Percentiles rank a stretch among this genome's conserved stretches.
These are phyloP conservation scores for Sophora flavescens DNA, from an alignment of 306 rosid species.

Conservation along the genomic window DNA sequence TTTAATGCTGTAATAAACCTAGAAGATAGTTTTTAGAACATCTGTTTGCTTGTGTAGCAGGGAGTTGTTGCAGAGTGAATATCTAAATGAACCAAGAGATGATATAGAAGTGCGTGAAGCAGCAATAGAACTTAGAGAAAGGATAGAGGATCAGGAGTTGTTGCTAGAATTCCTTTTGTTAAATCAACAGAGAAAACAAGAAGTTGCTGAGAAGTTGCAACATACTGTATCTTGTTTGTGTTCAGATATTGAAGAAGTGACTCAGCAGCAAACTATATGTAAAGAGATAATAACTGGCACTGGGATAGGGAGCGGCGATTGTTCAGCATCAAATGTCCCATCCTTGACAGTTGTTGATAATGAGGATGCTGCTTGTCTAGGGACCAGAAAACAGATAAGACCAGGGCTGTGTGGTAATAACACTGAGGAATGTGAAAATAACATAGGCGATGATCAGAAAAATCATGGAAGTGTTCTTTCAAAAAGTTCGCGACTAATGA, in stretches of 20 bases:
- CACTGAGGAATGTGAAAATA: slow-evolving; percentile 71
- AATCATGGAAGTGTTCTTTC: slow-evolving; percentile 60
- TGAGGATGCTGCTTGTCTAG: slow-evolving; percentile 64
- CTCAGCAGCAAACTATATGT: slow-evolving; percentile 67
- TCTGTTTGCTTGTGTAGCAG: slow-evolving; percentile 64
- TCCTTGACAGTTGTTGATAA: slow-evolving; percentile 58
- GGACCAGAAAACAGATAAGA: slow-evolving; percentile 84
- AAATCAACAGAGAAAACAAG: slow-evolving; percentile 80
- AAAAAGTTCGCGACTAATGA: slow-evolving; percentile 78
- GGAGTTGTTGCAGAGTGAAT: slow-evolving; percentile 83
- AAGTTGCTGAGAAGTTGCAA: slow-evolving; percentile 82
- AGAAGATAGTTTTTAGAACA: slow-evolving; percentile 13
- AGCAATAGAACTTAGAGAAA: slow-evolving; percentile 80
- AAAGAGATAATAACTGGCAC: slow-evolving; percentile 64
- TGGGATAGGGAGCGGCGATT: slow-evolving; percentile 61
- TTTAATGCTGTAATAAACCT: slow-evolving; percentile 3
- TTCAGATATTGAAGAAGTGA: slow-evolving; percentile 86
- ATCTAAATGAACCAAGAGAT: slow-evolving; percentile 84
- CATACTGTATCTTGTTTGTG: slow-evolving; percentile 81
- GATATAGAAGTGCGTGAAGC: slow-evolving; percentile 88
- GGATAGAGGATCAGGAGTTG: slow-evolving; percentile 85
- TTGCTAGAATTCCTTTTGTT: slow-evolving; percentile 84
- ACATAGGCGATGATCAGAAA: slow-evolving; percentile 57
- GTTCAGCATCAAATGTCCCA: slow-evolving; percentile 67
- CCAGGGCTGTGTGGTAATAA: slow-evolving; percentile 49